phyloP scores from a whole-genome alignment of 2,329 filamentous ascomycete genomes.

The Periconia sp. region DNA sequence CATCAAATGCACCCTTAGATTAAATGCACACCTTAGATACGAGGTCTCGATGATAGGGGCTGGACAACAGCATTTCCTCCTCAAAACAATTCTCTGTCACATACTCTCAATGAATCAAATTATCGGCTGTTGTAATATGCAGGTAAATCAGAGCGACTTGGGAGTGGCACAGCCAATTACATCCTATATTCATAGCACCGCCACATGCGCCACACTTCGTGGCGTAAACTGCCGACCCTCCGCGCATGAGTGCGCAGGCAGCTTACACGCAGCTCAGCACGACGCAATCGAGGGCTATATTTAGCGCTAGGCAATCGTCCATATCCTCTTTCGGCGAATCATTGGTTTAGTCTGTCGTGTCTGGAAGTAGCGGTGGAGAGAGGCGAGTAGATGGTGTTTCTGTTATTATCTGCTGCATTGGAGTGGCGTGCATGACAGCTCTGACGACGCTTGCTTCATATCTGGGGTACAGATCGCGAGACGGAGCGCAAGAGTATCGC shows the following conservation, averaged over 20 bases:
- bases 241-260: conserved; percentile 4
- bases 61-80: neutral
- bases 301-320: conserved; percentile 7
- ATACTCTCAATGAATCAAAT: no score
- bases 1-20: neutral
- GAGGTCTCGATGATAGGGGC: neutral
- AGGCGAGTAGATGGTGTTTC: neutral
- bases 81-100: no score
- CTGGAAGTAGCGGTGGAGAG: conserved; percentile 5
- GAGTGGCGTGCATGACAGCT: no score
- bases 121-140: no score
- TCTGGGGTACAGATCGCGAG: no score
- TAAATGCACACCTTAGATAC: neutral
- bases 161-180: neutral
- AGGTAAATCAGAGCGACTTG: no score
- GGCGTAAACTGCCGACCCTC: neutral
- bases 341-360: neutral
- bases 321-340: conserved; percentile 5
- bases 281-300: conserved; percentile 4
- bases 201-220: conserved; percentile 4
- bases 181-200: neutral
- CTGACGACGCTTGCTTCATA: no score
- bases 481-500: no score
- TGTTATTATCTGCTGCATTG: no score
- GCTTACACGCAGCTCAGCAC: conserved; percentile 8